A percentile compares a stretch with the other conserved stretches of the same genome.
These are phyloP conservation scores for Alternaria novae-zelandiae DNA, from an alignment of 2,329 filamentous ascomycete species.

Conservation along the genomic window DNA sequence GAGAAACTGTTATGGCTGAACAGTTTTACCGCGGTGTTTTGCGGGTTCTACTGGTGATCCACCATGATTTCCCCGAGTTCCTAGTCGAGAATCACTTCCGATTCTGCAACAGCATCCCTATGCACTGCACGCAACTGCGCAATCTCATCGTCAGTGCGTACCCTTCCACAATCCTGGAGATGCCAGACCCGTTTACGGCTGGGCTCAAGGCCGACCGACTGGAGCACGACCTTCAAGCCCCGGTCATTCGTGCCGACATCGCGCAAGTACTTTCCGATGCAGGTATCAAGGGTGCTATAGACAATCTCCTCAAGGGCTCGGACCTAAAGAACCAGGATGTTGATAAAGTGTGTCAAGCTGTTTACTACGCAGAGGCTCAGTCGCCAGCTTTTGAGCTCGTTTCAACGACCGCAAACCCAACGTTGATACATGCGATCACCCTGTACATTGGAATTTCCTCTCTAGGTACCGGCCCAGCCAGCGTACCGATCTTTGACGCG, in stretches of 20 bases:
- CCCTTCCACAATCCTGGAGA: conserved; percentile 71
- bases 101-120: conserved; percentile 80
- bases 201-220: conserved; percentile 78
- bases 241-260: conserved; percentile 70
- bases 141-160: conserved; percentile 87
- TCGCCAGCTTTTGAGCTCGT: conserved; percentile 71
- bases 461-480: conserved; percentile 64
- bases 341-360: conserved; percentile 75
- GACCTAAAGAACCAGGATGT: conserved; percentile 75
- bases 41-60: conserved; percentile 81
- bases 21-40: conserved; percentile 85
- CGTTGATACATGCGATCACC: conserved; percentile 81
- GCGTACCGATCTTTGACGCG: conserved; percentile 69
- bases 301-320: conserved; percentile 56
- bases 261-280: conserved; percentile 57
- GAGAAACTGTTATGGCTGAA: conserved; percentile 72
- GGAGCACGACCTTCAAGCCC: conserved; percentile 74
- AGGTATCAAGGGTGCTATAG: conserved; percentile 61
- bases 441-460: conserved; percentile 80
- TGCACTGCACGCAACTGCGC: conserved; percentile 83
- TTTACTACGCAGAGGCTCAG: conserved; percentile 65
- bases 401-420: conserved; percentile 70
- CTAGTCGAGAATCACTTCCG: conserved; percentile 84
- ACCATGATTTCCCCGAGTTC: conserved; percentile 96
- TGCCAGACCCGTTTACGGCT: conserved; percentile 74